Base-by-base conservation (phyloP, 306 rosid species). In the Glycyrrhiza uralensis region DNA sequence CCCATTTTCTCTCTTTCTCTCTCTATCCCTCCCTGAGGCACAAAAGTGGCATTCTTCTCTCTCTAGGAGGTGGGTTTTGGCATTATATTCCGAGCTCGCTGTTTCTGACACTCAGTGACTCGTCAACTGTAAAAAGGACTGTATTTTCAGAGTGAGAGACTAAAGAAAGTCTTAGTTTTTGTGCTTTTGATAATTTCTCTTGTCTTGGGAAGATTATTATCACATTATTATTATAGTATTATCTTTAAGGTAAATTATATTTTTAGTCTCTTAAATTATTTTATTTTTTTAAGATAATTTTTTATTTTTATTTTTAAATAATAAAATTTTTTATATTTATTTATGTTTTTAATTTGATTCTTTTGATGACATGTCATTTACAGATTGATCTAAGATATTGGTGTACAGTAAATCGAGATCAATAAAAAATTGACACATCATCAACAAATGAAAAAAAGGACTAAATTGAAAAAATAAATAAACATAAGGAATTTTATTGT, bases 1-100 rank as follows among this genome's bases (percentile, higher is more conserved):
- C 86, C 88, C 94, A 90, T 83, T 84, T 45, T 60, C 57, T 52
- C 2, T 38, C 5, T n/a, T n/a, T 49, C 45, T 63, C 75, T 63
- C 67, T 76, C 78, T 36, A 15, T 49, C 76, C 30, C 72, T 49
- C 76, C 30, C 72, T 65, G 23, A 7, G 36, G 15, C 80, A 14
- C 46, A 72, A 46, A 62, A 62, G 76, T 32, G 57, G 33, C 61
- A 65, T 22, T 62, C 22, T 52, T 63, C 69, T 76, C 71, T 76
- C 83, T 76, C 76, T 60, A 61, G 35, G 38, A 14, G 50, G 76
- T 69, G 85, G 85, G 86, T 66, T 61, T 71, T 66, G 59, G 76
- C 39, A 70, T 68, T 84, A 65, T 77, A 71, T 62, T 49, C 77
- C 42, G 44, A 30, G 49, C 71, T 54, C 74, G 75, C 77, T 56